phyloP scores from a whole-genome alignment of 1,284 basidiomycete genomes.

The Taiwanofungus camphoratus region DNA sequence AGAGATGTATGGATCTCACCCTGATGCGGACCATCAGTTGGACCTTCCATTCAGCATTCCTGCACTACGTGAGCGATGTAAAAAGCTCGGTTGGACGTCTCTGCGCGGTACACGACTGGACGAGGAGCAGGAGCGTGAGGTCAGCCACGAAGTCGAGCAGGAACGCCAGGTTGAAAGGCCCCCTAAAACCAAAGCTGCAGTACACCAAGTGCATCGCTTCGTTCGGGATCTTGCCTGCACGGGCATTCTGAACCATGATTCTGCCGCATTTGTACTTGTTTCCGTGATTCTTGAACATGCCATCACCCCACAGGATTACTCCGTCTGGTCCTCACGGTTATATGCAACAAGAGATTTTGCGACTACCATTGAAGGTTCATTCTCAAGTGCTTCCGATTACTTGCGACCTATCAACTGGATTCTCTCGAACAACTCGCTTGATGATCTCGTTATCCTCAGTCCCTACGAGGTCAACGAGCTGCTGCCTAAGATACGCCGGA shows the following conservation, averaged over 20 bases:
- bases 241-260: neutral
- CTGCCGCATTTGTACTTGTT: neutral
- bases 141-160: constrained; percentile 37
- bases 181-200: constrained; percentile 18
- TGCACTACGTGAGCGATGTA: neutral
- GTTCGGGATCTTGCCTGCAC: neutral
- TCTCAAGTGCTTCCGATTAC: constrained; percentile 24
- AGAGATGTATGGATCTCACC: neutral
- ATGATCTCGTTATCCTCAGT: constrained; percentile 35
- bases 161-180: constrained; percentile 36
- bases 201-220: constrained; percentile 3
- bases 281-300: neutral
- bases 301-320: neutral
- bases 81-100: neutral
- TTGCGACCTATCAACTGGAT: constrained; percentile 43
- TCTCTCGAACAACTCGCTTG: constrained; percentile 19
- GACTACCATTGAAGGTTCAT: constrained; percentile 15
- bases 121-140: constrained; percentile 48
- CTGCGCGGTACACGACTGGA: constrained; percentile 22
- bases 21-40: no score
- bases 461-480: constrained; percentile 40
- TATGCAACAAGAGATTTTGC: constrained; percentile 30
- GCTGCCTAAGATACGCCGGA: constrained; percentile 32
- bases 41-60: neutral
- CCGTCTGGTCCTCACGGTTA: constrained; percentile 19